Evolutionary conservation across 169 alveolate species (phyloP).

Genomic region (Eimeria falciformis): DNA sequence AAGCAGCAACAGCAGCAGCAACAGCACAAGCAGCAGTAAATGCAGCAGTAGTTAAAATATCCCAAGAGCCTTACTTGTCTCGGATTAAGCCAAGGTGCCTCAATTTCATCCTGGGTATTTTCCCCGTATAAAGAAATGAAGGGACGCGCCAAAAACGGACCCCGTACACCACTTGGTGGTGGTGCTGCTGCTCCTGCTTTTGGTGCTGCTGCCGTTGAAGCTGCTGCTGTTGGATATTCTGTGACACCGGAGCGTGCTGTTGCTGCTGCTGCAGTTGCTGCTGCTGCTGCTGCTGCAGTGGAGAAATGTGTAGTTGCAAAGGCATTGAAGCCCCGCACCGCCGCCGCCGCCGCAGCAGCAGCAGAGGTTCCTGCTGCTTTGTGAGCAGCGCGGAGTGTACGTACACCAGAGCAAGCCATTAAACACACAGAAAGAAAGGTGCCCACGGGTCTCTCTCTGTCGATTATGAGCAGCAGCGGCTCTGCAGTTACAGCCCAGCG

Average conservation of each 20-base stretch:
- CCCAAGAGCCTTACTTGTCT: neutral
- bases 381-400: no score
- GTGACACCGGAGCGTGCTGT: neutral
- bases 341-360: no score
- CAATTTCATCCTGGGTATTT: neutral
- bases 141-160: constrained; percentile 32
- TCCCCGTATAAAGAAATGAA: constrained; percentile 12
- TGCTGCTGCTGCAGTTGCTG: constrained; percentile 33
- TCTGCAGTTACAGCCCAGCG: neutral
- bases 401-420: no score
- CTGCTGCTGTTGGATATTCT: neutral
- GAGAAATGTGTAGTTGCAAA: neutral
- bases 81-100: constrained; percentile 10
- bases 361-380: no score
- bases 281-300: constrained; percentile 4
- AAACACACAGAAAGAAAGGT: no score
- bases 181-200: constrained; percentile 35
- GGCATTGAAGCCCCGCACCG: neutral
- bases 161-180: neutral
- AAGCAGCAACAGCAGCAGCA: constrained; percentile 59
- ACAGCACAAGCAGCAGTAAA: neutral
- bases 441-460: no score
- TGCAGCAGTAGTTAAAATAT: neutral
- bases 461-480: no score
- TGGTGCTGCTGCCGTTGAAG: constrained; percentile 18